These are phyloP conservation scores for Albifimbria verrucaria DNA, from an alignment of 2,329 filamentous ascomycete species.

Conservation along the genomic window DNA sequence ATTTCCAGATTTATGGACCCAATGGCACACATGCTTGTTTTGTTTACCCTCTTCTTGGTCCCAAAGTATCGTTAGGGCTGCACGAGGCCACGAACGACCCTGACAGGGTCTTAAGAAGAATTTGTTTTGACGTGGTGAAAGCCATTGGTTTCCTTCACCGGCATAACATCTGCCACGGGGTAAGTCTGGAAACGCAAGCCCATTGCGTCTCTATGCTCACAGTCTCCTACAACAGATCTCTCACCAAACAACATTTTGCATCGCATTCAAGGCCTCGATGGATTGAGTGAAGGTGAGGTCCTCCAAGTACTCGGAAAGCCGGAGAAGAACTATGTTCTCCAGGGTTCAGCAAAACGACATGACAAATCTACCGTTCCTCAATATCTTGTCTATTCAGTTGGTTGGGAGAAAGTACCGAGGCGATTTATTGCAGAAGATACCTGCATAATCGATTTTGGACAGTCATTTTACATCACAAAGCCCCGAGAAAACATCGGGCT, in stretches of 20 bases:
- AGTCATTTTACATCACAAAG: constrained; percentile 5
- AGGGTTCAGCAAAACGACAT: constrained; percentile 2
- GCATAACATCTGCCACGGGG: constrained; percentile 22
- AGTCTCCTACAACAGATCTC: constrained; percentile 12
- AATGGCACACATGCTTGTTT: constrained; percentile 19
- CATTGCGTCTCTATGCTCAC: neutral
- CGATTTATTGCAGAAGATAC: neutral
- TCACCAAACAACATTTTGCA: constrained; percentile 16
- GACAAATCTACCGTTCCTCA: constrained; percentile 10
- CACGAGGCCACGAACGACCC: constrained; percentile 1
- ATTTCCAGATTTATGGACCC: constrained; percentile 16
- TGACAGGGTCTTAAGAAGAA: constrained; percentile 5
- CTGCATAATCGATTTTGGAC: constrained; percentile 12
- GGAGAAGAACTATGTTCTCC: constrained; percentile 2
- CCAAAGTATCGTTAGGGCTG: constrained; percentile 11
- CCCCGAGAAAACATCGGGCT: constrained; percentile 16
- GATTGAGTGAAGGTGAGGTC: constrained; percentile 13
- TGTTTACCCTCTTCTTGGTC: constrained; percentile 19
- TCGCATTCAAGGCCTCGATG: constrained; percentile 14
- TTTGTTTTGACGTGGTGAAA: constrained; percentile 11
- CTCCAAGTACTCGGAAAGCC: constrained; percentile 12
- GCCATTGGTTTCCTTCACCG: constrained; percentile 17
- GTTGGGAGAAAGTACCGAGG: constrained; percentile 8
- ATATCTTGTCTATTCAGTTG: constrained; percentile 19
- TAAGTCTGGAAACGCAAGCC: constrained; percentile 7